A percentile compares a stretch with the other conserved stretches of the same genome.
phyloP scores from a whole-genome alignment of 2,329 filamentous ascomycete genomes.

The Exophiala lecanii-corni region DNA sequence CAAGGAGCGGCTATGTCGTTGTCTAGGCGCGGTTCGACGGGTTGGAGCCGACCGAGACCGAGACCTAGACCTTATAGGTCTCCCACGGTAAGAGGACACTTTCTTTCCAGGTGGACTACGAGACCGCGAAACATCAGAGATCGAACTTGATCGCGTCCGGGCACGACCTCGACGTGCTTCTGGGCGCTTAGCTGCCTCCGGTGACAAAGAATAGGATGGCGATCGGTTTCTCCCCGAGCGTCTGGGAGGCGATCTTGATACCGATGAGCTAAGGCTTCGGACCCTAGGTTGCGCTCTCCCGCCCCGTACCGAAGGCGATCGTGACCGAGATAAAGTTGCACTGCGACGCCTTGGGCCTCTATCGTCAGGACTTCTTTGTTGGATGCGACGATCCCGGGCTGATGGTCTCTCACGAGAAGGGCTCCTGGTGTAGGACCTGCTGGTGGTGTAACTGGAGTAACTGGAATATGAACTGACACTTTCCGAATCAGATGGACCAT shows the following conservation, averaged over 20 bases:
- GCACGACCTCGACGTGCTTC: conserved; percentile 11
- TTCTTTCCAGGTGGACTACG: conserved; percentile 9
- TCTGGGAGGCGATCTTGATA: conserved; percentile 23
- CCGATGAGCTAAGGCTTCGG: conserved; percentile 17
- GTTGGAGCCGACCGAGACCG: conserved; percentile 1
- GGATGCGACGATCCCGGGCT: no score
- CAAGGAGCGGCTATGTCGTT: conserved; percentile 5
- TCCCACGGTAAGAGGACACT: conserved; percentile 4
- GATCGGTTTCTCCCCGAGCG: conserved; percentile 19
- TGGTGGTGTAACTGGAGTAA: conserved; percentile 64
- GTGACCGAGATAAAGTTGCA: conserved; percentile 28
- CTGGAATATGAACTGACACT: conserved; percentile 64
- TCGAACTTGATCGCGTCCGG: conserved; percentile 14
- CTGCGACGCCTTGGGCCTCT: conserved; percentile 18
- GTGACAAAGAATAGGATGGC: conserved; percentile 21
- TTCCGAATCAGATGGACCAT: conserved; percentile 57
- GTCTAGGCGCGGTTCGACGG: background rate
- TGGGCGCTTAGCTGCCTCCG: conserved; percentile 16
- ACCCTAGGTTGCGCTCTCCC: conserved; percentile 14
- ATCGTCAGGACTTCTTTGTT: conserved; percentile 28
- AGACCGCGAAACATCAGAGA: conserved; percentile 3
- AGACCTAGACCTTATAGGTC: conserved; percentile 6
- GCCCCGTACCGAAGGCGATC: conserved; percentile 24
- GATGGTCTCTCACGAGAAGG: conserved; percentile 23
- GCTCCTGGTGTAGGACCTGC: conserved; percentile 27